Percentiles rank a stretch among this genome's conserved stretches.
These are phyloP conservation scores for Lizanozyma gosingica DNA, from an alignment of 1,139 yeast genomes.

Conservation along the genomic window DNA sequence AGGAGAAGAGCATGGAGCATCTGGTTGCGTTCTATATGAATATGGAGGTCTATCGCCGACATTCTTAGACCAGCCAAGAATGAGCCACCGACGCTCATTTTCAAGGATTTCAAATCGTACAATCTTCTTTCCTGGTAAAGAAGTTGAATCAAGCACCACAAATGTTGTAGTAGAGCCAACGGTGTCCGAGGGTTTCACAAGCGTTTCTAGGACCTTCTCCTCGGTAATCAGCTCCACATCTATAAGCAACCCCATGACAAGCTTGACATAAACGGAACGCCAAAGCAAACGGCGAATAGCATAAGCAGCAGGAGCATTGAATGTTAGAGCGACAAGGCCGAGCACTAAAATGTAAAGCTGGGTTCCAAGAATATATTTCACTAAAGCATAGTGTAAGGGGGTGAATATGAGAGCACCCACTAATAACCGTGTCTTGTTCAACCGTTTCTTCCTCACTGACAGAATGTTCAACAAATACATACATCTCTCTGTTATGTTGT, in stretches of 20 bases:
- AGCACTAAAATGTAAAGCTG: background rate
- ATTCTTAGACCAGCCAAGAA: background rate
- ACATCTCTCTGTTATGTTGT: background rate
- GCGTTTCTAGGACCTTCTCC: background rate
- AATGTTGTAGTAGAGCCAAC: background rate
- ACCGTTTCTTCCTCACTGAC: background rate
- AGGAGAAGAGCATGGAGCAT: background rate
- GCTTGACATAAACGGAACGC: background rate
- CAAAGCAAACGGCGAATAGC: background rate
- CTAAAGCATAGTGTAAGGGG: background rate
- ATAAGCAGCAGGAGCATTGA: background rate
- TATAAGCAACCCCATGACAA: background rate
- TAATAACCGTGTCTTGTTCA: background rate
- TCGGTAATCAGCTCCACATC: background rate
- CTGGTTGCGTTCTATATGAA: background rate
- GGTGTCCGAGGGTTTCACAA: background rate
- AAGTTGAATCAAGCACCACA: background rate
- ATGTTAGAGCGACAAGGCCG: background rate
- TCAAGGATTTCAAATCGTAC: background rate
- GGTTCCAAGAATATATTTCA: background rate
- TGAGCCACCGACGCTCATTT: background rate
- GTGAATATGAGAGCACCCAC: background rate
- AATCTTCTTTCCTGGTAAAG: background rate
- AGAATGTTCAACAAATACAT: background rate
- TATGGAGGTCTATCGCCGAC: background rate